phyloP scores from a whole-genome alignment of 2,329 filamentous ascomycete species.

The Trichophyton benhamiae region DNA sequence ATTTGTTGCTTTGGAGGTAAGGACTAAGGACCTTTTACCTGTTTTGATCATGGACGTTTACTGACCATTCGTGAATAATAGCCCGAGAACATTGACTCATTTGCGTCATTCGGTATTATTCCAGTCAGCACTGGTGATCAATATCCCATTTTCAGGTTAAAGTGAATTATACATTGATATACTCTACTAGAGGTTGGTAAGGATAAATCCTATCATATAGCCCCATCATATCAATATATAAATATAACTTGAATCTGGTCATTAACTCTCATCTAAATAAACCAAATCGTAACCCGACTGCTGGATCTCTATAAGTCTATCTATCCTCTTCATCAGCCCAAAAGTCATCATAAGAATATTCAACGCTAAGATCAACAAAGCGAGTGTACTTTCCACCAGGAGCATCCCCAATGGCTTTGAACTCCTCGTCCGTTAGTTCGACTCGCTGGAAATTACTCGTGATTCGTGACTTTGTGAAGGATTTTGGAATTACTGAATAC shows the following conservation, averaged over 20 bases:
- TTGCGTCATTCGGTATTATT: slow-evolving; percentile 5
- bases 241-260: no score
- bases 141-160: slow-evolving; percentile 4
- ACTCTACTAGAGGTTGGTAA: background rate
- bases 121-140: slow-evolving; percentile 3
- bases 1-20: slow-evolving; percentile 6
- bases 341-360: slow-evolving; percentile 2
- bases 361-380: slow-evolving; percentile 3
- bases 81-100: slow-evolving; percentile 7
- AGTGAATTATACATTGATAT: background rate
- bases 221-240: background rate
- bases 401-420: background rate
- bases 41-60: background rate
- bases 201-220: background rate
- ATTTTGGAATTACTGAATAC: background rate
- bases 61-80: background rate
- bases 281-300: background rate
- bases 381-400: background rate
- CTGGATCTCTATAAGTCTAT: background rate
- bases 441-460: slow-evolving; percentile 2
- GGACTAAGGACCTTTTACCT: background rate
- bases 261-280: background rate
- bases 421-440: background rate
- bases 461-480: slow-evolving; percentile 1
- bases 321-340: slow-evolving; percentile 3